Evolutionary conservation across 2,329 filamentous ascomycete species (phyloP).

Genomic region (Colletotrichum sublineola): DNA sequence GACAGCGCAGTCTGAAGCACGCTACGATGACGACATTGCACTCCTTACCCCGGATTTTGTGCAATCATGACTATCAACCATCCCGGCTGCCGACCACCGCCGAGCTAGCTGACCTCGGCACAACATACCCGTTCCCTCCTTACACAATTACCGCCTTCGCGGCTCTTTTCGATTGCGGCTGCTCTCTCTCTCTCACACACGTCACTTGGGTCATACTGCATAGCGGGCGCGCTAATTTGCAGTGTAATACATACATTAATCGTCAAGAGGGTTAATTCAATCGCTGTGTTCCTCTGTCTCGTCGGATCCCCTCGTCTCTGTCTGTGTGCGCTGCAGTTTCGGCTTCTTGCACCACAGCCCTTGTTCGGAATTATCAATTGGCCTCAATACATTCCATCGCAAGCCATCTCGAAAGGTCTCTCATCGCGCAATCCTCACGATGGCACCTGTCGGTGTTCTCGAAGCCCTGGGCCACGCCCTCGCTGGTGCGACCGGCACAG

Average conservation of each 20-base stretch:
- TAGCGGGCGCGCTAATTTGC: background rate
- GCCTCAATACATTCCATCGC: background rate
- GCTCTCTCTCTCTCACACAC: background rate
- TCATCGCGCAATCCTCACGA: background rate
- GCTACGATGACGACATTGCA: conserved; percentile 21
- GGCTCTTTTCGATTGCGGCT: background rate
- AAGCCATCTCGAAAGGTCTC: background rate
- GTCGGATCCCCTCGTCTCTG: background rate
- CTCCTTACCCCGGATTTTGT: conserved; percentile 17
- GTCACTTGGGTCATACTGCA: background rate
- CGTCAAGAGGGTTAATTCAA: background rate
- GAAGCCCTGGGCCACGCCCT: conserved; percentile 85
- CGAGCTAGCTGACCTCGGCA: conserved; percentile 19
- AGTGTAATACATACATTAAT: background rate
- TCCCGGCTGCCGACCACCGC: background rate
- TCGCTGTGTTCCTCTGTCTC: background rate
- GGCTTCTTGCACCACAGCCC: background rate
- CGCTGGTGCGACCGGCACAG: conserved; percentile 83
- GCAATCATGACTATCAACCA: background rate
- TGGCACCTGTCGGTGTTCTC: conserved; percentile 58
- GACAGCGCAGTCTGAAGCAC: conserved; percentile 1
- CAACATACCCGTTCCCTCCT: background rate
- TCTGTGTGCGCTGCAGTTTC: background rate
- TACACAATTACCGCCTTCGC: background rate
- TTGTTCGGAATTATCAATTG: background rate